Evolutionary conservation across 371 early-diverging fungal species (phyloP), one percentile per base, ranked within the genome.

Genomic region (Mucor plumbeus): DNA sequence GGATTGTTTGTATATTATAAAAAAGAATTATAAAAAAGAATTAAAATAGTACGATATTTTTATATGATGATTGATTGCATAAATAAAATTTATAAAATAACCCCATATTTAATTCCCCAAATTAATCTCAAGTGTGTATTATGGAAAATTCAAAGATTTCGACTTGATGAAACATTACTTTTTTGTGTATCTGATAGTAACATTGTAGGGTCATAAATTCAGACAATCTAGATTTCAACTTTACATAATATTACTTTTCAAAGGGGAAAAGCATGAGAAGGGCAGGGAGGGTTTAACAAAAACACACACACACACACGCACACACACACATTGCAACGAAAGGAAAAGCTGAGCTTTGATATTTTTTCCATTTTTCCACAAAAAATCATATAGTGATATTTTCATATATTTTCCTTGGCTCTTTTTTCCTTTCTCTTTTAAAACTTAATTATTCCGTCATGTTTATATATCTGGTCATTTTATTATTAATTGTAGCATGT

Each of bases 401-500:
- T 26, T 26, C 26, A 26, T 19, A 50, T 48, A 50, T 50, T 50
- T 50, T 26, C 50, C 50, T 50, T 50, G 50, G 50, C 21, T 47
- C 14, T 35, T 56, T 38, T 36, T 48, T 4, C 33, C 43, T 35
- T 48, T 7, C 36, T 38, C 35, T 26, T 26, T 5, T 21, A 11
- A 5, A 7, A 10, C 26, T 10, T 15, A 48, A 36, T 34, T 48
- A 21, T 48, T 48, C 19, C 19, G 7, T 19, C 50, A 71, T 71
- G 71, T 35, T 66, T 17, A 60, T 66, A 59, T 67, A 59, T 14
- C 40, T 71, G 11, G 60, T 53, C 15, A 48, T 71, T 17, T 54
- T 71, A 9, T 2, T 71, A 4, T 54, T 71, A 4, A 9, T 71
- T 31, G 15, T 71, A 47, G n/a, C 55, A 39, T 47, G 71, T 67